These are phyloP conservation scores for Candida pseudofarinosa DNA, from an alignment of 805 yeast genomes.

Conservation along the genomic window DNA sequence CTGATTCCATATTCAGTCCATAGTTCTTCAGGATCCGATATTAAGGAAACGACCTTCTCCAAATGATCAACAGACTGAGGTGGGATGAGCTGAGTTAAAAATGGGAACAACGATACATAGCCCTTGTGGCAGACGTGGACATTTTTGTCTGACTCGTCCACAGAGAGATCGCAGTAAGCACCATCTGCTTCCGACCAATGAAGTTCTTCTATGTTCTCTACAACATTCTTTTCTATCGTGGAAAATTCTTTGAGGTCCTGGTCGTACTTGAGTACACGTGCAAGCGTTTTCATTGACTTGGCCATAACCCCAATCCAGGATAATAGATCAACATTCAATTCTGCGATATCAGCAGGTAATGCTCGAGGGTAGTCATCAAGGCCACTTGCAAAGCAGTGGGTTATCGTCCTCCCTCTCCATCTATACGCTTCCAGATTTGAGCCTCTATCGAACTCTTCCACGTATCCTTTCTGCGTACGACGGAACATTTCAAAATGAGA, in stretches of 20 bases:
- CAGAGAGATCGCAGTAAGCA: conserved; percentile 79
- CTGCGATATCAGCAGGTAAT: conserved; percentile 75
- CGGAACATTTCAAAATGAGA: conserved; percentile 84
- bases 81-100: conserved; percentile 61
- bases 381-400: conserved; percentile 89
- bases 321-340: conserved; percentile 82
- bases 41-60: conserved; percentile 47
- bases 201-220: conserved; percentile 60
- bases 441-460: conserved; percentile 64
- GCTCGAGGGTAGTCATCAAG: conserved; percentile 94
- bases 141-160: conserved; percentile 67
- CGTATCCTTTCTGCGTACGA: conserved; percentile 70
- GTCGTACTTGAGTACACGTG: conserved; percentile 52
- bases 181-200: conserved; percentile 75
- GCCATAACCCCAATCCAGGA: conserved; percentile 96
- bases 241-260: conserved; percentile 58
- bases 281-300: conserved; percentile 69
- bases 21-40: conserved; percentile 67
- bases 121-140: conserved; percentile 82
- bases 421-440: conserved; percentile 62
- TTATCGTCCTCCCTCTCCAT: conserved; percentile 88
- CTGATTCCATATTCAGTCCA: conserved; percentile 80
- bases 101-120: conserved; percentile 82
- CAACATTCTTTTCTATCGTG: conserved; percentile 51
- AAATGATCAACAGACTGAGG: conserved; percentile 45